Base-by-base conservation (phyloP, 148 eudicot species). In the Heliamphora exappendiculata region DNA sequence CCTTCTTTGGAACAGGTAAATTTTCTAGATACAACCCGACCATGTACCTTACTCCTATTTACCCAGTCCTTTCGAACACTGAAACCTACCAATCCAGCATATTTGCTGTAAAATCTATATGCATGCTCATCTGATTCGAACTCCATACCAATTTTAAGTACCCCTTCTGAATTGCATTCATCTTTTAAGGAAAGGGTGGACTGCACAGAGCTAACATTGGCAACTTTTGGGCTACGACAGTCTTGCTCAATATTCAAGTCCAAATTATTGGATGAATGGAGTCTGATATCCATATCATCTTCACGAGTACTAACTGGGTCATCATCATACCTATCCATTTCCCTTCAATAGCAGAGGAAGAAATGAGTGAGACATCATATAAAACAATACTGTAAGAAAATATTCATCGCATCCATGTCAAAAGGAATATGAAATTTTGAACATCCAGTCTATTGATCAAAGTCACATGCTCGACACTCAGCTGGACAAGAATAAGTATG, bases 1-100 rank as follows among this genome's bases (percentile, higher is more conserved):
- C 87, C 87, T 76, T 84, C 79, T 76, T 75, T 81, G 14, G 84
- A 84, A 54, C 87, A 84, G 33, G 87, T 78, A 64, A 81, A 81
- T 50, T 81, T 81, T 76, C 84, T 84, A 34, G 87, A 81, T 74
- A 81, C 76, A 63, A 84, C 80, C 13, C 68, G 72, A 44, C 87
- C 84, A 28, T 81, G 87, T 41, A 81, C 80, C 63, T 81, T 84
- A 70, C 84, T 84, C 78, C 80, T 81, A 71, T 81, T 84, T 22
- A 79, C 76, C 84, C 85, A 81, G 31, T 84, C 87, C 72, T 84
- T 78, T 53, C 84, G 64, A n/a, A 84, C 73, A 67, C 77, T 72
- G 31, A 84, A 79, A 67, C 82, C 82, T 24, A 84, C 77, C 82
- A 81, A 76, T 77, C 68, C 80, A 72, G 82, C 87, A 64, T 84